Evolutionary conservation across 306 rosid species (phyloP).

Genomic region (Alnus rubra): DNA sequence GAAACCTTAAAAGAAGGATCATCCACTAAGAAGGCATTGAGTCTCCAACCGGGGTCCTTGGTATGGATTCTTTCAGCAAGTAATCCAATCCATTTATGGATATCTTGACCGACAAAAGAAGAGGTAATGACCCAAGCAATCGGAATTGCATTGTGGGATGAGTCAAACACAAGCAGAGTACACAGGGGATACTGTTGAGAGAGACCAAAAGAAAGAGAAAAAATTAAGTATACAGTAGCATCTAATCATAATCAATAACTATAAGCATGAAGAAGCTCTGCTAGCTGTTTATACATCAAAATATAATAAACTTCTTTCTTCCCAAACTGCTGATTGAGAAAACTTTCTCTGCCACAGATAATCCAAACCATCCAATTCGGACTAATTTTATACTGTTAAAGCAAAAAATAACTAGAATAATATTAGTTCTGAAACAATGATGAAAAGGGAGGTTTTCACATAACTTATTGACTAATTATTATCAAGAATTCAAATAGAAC

Average conservation of each 20-base stretch:
- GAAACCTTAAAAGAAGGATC: conserved; percentile 66
- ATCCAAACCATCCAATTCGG: neutral
- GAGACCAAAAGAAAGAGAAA: conserved; percentile 15
- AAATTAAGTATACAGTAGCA: conserved; percentile 15
- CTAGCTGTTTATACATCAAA: neutral
- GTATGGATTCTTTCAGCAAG: conserved; percentile 55
- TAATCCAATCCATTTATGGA: conserved; percentile 67
- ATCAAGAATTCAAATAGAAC: neutral
- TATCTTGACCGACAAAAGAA: conserved; percentile 51
- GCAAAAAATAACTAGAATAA: neutral
- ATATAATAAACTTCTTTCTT: neutral
- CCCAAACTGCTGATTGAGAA: neutral
- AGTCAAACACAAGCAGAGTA: conserved; percentile 72
- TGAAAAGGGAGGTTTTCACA: neutral
- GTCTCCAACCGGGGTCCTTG: conserved; percentile 74
- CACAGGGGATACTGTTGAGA: conserved; percentile 61
- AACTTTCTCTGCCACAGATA: neutral
- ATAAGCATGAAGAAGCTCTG: neutral
- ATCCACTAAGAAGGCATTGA: conserved; percentile 61
- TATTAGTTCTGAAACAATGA: neutral
- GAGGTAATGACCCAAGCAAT: conserved; percentile 83
- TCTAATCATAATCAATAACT: conserved; percentile 7
- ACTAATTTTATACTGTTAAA: neutral
- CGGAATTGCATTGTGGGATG: conserved; percentile 75
- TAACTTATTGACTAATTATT: neutral